Evolutionary conservation across 2,329 filamentous ascomycete genomes (phyloP).

Genomic region (Didymella segeticola): DNA sequence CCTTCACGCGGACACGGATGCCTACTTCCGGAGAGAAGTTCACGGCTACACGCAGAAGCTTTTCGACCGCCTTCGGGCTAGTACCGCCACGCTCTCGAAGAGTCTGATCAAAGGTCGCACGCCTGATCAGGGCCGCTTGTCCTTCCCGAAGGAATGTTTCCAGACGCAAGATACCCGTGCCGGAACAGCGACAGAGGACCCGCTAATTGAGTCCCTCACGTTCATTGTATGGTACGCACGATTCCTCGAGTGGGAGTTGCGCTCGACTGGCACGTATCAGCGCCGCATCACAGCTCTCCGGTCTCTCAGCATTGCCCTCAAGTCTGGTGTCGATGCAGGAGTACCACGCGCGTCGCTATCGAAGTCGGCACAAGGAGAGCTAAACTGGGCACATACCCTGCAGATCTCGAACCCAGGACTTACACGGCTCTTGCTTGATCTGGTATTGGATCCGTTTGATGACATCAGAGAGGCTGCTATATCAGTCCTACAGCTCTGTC

Average conservation of each 20-base stretch:
- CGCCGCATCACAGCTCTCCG: conserved; percentile 83
- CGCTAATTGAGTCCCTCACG: conserved; percentile 59
- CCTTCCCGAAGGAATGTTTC: conserved; percentile 25
- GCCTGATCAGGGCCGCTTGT: conserved; percentile 15
- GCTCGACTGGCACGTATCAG: conserved; percentile 86
- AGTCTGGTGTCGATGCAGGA: conserved; percentile 68
- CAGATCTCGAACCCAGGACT: conserved; percentile 54
- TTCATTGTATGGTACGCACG: conserved; percentile 78
- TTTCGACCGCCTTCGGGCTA: conserved; percentile 68
- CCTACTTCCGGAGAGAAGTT: conserved; percentile 83
- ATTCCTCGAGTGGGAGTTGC: conserved; percentile 77
- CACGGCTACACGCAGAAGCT: conserved; percentile 77
- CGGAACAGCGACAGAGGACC: conserved; percentile 13
- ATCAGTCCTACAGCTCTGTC: conserved; percentile 50
- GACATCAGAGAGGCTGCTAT: conserved; percentile 73
- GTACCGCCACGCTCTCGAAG: conserved; percentile 43
- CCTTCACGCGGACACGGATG: conserved; percentile 83
- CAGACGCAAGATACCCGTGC: background rate
- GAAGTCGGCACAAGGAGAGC: conserved; percentile 57
- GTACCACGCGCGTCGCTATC: conserved; percentile 49
- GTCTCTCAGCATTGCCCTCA: conserved; percentile 70
- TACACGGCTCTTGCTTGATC: conserved; percentile 73
- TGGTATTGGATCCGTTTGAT: conserved; percentile 89
- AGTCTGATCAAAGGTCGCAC: conserved; percentile 13
- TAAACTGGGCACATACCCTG: conserved; percentile 58